Conservation (phyloP, 1,284 basidiomycete genomes). For the Boletus coffeatus region DNA sequence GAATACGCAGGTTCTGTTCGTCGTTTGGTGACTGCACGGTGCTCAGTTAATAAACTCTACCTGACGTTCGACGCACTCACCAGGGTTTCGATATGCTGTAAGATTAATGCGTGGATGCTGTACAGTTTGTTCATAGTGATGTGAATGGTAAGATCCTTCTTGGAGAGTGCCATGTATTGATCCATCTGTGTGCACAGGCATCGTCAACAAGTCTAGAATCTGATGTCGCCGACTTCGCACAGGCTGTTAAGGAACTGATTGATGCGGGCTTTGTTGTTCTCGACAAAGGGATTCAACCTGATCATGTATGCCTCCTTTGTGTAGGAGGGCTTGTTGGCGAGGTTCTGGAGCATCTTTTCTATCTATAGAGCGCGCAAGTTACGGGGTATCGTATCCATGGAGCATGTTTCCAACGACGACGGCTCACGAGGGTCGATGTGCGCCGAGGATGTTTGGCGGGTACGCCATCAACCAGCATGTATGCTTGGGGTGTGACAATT, state of each 20-base stretch:
- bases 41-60: conserved; percentile 3
- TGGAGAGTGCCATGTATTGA: conserved; percentile 99
- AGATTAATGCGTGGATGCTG: conserved; percentile 92
- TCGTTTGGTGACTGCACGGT: conserved; percentile 84
- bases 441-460: conserved; percentile 96
- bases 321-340: conserved; percentile 98
- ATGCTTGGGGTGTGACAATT: conserved; percentile 99
- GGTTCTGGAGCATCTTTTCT: conserved; percentile 99
- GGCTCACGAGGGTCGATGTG: conserved; percentile 82
- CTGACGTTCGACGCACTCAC: conserved; percentile 43
- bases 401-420: not conserved
- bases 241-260: conserved; percentile 95
- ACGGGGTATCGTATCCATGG: not conserved
- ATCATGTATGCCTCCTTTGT: conserved; percentile 99
- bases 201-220: not conserved
- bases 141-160: conserved; percentile 97
- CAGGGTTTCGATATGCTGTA: conserved; percentile 92
- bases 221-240: conserved; percentile 89
- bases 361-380: conserved; percentile 50
- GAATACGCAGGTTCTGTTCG: conserved; percentile 93
- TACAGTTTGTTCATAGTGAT: conserved; percentile 99
- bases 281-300: conserved; percentile 96
- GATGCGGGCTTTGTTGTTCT: conserved; percentile 96
- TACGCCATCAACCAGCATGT: conserved; percentile 97
- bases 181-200: conserved; percentile 71